Base-by-base conservation (phyloP, 192 early-diverging fungal genomes). In the Pilaira anomala region DNA sequence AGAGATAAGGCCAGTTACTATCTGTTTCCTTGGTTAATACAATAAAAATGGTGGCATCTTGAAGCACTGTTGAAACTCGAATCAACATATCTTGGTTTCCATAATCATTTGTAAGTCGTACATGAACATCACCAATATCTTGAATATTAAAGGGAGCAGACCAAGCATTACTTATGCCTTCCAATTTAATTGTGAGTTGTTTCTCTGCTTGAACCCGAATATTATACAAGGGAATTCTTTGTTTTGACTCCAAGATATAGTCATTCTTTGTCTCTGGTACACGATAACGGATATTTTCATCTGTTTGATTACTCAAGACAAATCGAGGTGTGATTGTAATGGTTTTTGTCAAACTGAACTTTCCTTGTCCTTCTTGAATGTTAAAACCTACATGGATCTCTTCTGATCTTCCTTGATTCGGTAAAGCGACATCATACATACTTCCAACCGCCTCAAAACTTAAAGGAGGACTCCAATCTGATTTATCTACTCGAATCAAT, bases 401-500 rank as follows among this genome's bases (percentile, higher is more conserved):
- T 29, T 85, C 78, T 0, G 73, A 65, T 3, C 62, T 55, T 29
- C 72, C 74, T 36, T 64, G 24, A 2, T 82, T 79, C 21, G 86
- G 86, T 24, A 99, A 78, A 13, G 80, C 71, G 1, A 97, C 79
- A 51, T 92, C 91, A 60, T 88, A 84, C 8, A 87, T 80, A 61
- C 88, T 93, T 9, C 95, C 94, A 51, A 97, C 88, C 1, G 94
- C 94, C 65, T 99, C 97, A 70, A 99, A 97, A 76, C 94, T 97
- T 46, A 96, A 69, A 2, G 90, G 92, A 63, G 60, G 80, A 65
- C 93, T 96, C 91, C 90, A 93, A 1, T 92, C 89, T 0, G 91
- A 89, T 18, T 86, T 82, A 12, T 66, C 72, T 0, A 91, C 78
- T 63, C 90, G 85, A 25, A 97, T 79, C 54, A 93, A 73, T 1